Evolutionary conservation across 306 rosid genomes (phyloP).

Genomic region (Amphicarpaea edgeworthii): DNA sequence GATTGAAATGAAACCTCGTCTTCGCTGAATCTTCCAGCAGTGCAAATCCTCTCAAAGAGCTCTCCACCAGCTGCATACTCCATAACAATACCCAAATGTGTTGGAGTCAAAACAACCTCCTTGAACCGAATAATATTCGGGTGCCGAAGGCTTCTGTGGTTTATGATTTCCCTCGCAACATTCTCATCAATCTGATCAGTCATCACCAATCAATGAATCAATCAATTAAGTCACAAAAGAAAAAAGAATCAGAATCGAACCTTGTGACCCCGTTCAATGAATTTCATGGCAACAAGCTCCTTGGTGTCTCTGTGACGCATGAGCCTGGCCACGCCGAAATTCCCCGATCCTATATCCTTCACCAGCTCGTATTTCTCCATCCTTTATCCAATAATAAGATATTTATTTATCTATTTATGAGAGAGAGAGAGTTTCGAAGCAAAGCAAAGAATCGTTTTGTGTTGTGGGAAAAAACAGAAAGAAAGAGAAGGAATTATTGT

Average conservation of each 20-base stretch:
- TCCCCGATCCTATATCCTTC: conserved; percentile 89
- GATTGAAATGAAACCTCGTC: conserved; percentile 76
- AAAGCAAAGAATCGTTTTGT: too few species aligned
- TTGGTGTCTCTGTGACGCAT: conserved; percentile 77
- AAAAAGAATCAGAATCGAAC: conserved; percentile 25
- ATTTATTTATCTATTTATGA: background rate
- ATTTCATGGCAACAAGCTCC: conserved; percentile 88
- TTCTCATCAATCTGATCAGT: conserved; percentile 76
- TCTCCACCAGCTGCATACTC: conserved; percentile 96
- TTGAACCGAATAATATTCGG: conserved; percentile 84
- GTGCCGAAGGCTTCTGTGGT: conserved; percentile 83
- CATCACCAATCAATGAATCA: conserved; percentile 7
- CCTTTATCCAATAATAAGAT: too few species aligned
- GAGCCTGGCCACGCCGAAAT: conserved; percentile 87
- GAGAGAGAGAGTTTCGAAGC: too few species aligned
- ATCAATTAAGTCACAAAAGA: background rate
- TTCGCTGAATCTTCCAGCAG: conserved; percentile 86
- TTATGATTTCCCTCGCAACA: conserved; percentile 86
- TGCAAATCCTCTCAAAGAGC: conserved; percentile 80
- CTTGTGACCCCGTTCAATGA: conserved; percentile 76
- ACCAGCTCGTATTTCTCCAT: conserved; percentile 87
- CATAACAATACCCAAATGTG: conserved; percentile 89
- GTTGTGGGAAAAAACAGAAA: too few species aligned
- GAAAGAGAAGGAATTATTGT: too few species aligned
- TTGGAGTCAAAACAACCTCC: conserved; percentile 88